Conservation (phyloP, 129 eudicot genomes). For the Scalesia atractyloides region DNA sequence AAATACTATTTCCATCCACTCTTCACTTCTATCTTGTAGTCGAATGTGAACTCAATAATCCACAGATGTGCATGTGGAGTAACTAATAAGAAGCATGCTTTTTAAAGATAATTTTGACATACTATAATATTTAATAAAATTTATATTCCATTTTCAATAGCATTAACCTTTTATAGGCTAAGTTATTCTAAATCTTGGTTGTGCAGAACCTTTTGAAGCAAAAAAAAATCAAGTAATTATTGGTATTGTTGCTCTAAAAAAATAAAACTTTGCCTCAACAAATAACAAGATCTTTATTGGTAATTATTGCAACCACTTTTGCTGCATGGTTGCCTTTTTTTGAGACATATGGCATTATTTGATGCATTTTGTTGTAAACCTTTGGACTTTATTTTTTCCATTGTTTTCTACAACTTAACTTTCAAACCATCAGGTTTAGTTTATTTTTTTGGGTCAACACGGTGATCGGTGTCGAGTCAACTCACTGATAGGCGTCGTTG, state of each 20-base stretch:
- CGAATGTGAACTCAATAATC: too few relatives aligned
- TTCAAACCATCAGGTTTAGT: constrained; percentile 56
- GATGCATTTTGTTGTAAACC: constrained; percentile 85
- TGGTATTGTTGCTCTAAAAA: too few relatives aligned
- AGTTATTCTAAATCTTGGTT: too few relatives aligned
- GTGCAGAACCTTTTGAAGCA: too few relatives aligned
- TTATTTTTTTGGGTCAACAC: constrained; percentile 48
- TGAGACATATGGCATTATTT: constrained; percentile 66
- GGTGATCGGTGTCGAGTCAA: constrained; percentile 46
- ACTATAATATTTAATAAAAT: too few relatives aligned
- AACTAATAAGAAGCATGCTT: not conserved
- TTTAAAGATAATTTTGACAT: too few relatives aligned
- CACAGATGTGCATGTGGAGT: too few relatives aligned
- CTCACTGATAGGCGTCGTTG: constrained; percentile 59
- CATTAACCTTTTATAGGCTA: too few relatives aligned
- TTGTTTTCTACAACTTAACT: constrained; percentile 71
- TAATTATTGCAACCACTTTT: constrained; percentile 51
- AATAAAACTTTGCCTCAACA: constrained; percentile 42
- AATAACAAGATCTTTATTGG: constrained; percentile 59
- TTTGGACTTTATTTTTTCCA: constrained; percentile 72
- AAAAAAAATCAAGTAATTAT: too few relatives aligned
- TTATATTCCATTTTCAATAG: too few relatives aligned
- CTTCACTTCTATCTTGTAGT: not conserved
- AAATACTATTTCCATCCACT: not conserved
- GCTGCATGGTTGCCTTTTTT: constrained; percentile 88